Conservation (phyloP, 2,329 filamentous ascomycete genomes). For the Tolypocladium album region DNA sequence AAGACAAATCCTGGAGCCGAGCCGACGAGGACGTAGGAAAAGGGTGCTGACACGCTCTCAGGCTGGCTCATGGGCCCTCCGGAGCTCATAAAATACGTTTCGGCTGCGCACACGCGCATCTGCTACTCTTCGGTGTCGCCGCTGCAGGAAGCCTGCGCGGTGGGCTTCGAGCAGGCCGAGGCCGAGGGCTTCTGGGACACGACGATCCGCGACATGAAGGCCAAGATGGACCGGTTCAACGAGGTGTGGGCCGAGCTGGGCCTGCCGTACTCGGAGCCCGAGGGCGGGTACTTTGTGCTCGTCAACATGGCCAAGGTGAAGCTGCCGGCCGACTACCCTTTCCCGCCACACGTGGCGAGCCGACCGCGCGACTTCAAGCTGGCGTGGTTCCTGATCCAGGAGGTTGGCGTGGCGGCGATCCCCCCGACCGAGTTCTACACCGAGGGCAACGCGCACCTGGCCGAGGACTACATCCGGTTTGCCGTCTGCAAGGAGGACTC, state of each 20-base stretch:
- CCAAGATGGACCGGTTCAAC: conserved; percentile 81
- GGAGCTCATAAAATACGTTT: conserved; percentile 82
- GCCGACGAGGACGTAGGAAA: background rate
- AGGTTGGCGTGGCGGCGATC: conserved; percentile 90
- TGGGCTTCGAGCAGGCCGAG: conserved; percentile 89
- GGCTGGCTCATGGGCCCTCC: conserved; percentile 88
- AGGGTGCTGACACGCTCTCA: background rate
- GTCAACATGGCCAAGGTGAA: conserved; percentile 86
- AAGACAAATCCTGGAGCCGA: conserved; percentile 8
- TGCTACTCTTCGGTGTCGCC: conserved; percentile 93
- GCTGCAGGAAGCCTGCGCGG: conserved; percentile 85
- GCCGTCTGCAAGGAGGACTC: conserved; percentile 94
- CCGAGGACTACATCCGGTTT: conserved; percentile 88
- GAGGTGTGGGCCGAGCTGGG: conserved; percentile 65
- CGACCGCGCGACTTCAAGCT: conserved; percentile 90
- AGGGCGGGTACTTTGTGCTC: conserved; percentile 95
- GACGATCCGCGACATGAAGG: conserved; percentile 77
- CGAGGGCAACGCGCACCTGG: conserved; percentile 68
- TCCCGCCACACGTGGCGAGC: conserved; percentile 78
- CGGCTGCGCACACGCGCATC: conserved; percentile 88
- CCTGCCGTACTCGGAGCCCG: conserved; percentile 78
- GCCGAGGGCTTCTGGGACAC: conserved; percentile 77
- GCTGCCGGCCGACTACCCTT: conserved; percentile 73
- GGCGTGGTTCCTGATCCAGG: conserved; percentile 92
- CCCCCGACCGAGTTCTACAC: conserved; percentile 98